These are phyloP conservation scores for Saccharomyces kudriavzevii DNA, from an alignment of 805 yeast species.

Conservation along the genomic window DNA sequence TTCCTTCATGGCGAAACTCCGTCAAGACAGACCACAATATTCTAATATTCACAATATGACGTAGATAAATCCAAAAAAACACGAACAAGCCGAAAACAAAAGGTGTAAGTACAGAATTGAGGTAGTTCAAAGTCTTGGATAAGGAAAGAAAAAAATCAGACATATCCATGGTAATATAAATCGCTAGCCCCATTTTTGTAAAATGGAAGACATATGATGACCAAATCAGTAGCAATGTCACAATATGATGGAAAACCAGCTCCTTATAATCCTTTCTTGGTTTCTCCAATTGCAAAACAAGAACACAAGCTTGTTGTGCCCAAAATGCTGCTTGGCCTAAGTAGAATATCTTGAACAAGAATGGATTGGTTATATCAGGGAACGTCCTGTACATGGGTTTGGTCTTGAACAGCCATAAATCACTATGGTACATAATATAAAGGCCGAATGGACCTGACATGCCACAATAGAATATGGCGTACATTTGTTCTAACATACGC, in stretches of 20 bases:
- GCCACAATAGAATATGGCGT: constrained; percentile 74
- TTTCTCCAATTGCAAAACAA: constrained; percentile 78
- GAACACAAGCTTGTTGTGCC: constrained; percentile 88
- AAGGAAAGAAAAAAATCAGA: constrained; percentile 81
- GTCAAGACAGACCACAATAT: constrained; percentile 81
- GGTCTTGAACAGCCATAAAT: constrained; percentile 87
- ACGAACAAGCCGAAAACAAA: constrained; percentile 67
- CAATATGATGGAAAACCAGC: constrained; percentile 84
- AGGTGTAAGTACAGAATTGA: constrained; percentile 56
- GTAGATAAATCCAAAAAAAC: constrained; percentile 71
- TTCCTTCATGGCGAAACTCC: constrained; percentile 81
- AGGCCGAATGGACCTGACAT: constrained; percentile 79
- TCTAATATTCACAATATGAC: constrained; percentile 76
- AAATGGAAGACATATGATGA: constrained; percentile 88
- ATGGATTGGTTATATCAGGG: constrained; percentile 74
- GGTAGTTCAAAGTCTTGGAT: constrained; percentile 81
- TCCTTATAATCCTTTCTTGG: constrained; percentile 93
- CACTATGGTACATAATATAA: constrained; percentile 75
- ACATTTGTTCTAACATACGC: constrained; percentile 90
- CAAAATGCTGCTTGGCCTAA: constrained; percentile 93
- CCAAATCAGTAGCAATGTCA: constrained; percentile 82
- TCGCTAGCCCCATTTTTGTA: constrained; percentile 88
- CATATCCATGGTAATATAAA: constrained; percentile 92
- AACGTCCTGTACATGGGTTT: constrained; percentile 67
- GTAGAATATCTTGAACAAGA: constrained; percentile 70